Base-by-base conservation (phyloP, 768 basidiomycete genomes). In the Clitopilus passeckerianus region DNA sequence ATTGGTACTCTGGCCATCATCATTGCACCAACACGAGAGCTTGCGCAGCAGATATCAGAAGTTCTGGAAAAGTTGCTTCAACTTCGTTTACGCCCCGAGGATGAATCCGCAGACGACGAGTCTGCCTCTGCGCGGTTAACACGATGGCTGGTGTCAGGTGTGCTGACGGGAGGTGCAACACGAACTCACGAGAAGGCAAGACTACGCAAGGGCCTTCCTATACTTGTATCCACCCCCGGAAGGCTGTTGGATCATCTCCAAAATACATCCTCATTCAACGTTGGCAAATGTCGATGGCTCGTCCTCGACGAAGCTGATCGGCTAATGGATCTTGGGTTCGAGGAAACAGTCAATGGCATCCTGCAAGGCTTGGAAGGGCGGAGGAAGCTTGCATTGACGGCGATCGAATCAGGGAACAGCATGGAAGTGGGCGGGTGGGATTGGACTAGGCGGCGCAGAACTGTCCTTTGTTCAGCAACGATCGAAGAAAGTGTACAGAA, bases 241-340 rank as follows among this genome's bases (percentile, higher is more conserved):
- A 84, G 97, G 37, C 78, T 99, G 14, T 83, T 99, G 58, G 97
- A 98, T 70, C 97, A 99, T 68, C 81, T 99, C 37, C 95, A 98
- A 71, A 95, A 96, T 66, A 98, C 97, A 0, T 84, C 91, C 0
- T 89, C 93, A 0, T 93, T 99, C 74, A 88, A 95, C 60, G 84
- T 95, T 58, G 94, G 90, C 56, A 96, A 95, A 74, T 93, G 92
- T 70, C 85, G 92, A 53, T 99, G 96, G 94, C 80, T 99, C 30
- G 87, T 99, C 8, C 84, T 98, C 23, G 97, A 99, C 69, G 97
- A 99, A 76, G 95, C 96, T 6, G 97, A 99, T 73, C 81, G 95
- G 43, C 76, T 99, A 55, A 98, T 98, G 95, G 95, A 98, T 63
- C 85, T 98, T 44, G 97, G 97, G 0, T 99, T 99, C 63, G 95